phyloP scores from a whole-genome alignment of 2,329 filamentous ascomycete genomes.

The Fusarium decemcellulare region DNA sequence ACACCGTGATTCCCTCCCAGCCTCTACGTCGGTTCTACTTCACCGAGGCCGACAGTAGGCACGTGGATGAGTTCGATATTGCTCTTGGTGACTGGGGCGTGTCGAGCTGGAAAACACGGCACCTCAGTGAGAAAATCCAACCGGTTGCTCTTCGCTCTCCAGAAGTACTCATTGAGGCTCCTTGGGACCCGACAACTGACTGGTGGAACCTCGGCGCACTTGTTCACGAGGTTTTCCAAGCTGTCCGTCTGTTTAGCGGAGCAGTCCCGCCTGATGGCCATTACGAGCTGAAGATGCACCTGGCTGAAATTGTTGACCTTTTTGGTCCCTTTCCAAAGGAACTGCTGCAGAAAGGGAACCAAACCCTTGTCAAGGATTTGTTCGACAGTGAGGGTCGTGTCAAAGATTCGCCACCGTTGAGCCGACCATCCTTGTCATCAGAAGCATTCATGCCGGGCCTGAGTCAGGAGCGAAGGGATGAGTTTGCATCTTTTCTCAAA shows the following conservation, averaged over 20 bases:
- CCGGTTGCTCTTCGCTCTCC: conserved; percentile 40
- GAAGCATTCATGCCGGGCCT: conserved; percentile 23
- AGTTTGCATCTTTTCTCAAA: conserved; percentile 30
- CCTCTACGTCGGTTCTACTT: conserved; percentile 34
- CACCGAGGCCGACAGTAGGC: neutral
- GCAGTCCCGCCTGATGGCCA: conserved; percentile 3
- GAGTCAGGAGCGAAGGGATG: conserved; percentile 12
- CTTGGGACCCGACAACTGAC: conserved; percentile 36
- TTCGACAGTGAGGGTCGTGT: conserved; percentile 27
- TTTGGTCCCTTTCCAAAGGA: conserved; percentile 33
- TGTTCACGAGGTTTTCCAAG: conserved; percentile 30
- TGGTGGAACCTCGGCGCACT: conserved; percentile 44
- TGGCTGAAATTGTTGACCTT: conserved; percentile 34
- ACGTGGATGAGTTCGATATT: conserved; percentile 22
- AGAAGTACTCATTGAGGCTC: conserved; percentile 42
- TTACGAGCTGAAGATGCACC: conserved; percentile 29
- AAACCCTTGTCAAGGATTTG: conserved; percentile 3
- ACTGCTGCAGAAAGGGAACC: conserved; percentile 25
- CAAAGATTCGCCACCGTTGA: neutral
- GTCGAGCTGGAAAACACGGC: conserved; percentile 37
- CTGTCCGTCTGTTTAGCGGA: conserved; percentile 32
- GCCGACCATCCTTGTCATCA: conserved; percentile 8
- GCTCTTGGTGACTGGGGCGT: conserved; percentile 40
- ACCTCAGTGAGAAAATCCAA: conserved; percentile 41
- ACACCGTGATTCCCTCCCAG: conserved; percentile 17